Base-by-base conservation (phyloP, 1,139 yeast genomes). In the Yamadazyma atlantica region DNA sequence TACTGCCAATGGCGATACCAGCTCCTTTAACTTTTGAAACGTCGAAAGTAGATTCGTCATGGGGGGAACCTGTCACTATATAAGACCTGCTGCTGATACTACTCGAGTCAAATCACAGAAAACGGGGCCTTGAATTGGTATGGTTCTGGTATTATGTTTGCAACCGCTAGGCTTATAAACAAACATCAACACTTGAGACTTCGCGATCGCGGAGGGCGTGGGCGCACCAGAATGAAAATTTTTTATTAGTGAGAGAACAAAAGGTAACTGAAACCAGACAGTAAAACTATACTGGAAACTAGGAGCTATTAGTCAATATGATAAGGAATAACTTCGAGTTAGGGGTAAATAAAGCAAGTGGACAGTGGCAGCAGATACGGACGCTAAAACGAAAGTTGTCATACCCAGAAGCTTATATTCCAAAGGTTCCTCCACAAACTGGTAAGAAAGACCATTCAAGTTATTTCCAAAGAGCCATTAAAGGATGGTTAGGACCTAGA, bases 401-500 rank as follows among this genome's bases (percentile, higher is more conserved):
- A 9, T 61, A 60, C 40, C 69, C 69, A 2, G 54, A 46, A 22
- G 38, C 47, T 16, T 61, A 62, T 43, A 50, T 41, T 13, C 60
- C 62, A 1, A 45, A 48, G 17, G 54, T 56, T 17, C 64, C 58
- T 4, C 56, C 53, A 9, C 50, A 50, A 33, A 47, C 51, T 16
- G 57, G 57, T 10, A 59, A 59, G 43, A 64, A 64, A 45, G 69
- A 64, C 46, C 69, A 64, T 38, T 47, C 60, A 6, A 45, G 51
- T 42, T 50, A 52, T 34, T 55, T 55, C 31, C 56, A 50, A 40
- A 42, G 54, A 44, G 51, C 51, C 43, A 53, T 76, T 63, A 70
- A 68, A 50, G 69, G 66, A 45, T 86, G 86, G 64, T 67, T 88
- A 41, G 97, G 97, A 2, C 95, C 95, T 26, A 78, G 72, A 57